Percentiles rank a stretch among this genome's conserved stretches.
phyloP scores from a whole-genome alignment of 2,329 filamentous ascomycete genomes.

The Teratosphaeria zuluensis region DNA sequence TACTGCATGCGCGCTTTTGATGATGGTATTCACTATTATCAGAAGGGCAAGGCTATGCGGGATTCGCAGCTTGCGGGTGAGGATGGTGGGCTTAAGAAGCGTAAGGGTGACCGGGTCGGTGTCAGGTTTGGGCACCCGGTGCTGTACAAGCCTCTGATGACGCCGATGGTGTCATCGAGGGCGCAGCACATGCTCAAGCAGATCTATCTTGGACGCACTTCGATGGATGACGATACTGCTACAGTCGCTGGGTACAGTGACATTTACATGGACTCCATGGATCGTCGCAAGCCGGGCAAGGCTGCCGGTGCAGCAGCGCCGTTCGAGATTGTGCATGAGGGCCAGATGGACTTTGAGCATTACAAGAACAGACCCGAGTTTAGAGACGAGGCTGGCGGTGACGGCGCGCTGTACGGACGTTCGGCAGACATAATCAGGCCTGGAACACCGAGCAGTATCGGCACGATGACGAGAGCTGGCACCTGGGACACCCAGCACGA shows the following conservation, averaged over 20 bases:
- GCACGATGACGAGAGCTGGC: slow-evolving; percentile 21
- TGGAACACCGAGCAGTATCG: slow-evolving; percentile 49
- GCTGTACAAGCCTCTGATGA: slow-evolving; percentile 78
- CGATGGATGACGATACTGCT: slow-evolving; percentile 54
- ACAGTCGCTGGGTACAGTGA: slow-evolving; percentile 67
- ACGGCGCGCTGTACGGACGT: slow-evolving; percentile 48
- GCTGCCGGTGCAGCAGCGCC: slow-evolving; percentile 40
- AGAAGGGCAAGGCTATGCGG: slow-evolving; percentile 49
- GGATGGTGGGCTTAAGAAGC: slow-evolving; percentile 27
- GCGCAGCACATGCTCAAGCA: slow-evolving; percentile 78
- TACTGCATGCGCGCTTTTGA: slow-evolving; percentile 74
- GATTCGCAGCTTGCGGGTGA: slow-evolving; percentile 19
- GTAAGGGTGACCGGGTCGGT: slow-evolving; percentile 56
- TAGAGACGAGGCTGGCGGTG: slow-evolving; percentile 71
- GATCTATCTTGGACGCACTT: slow-evolving; percentile 66
- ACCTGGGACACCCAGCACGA: slow-evolving; percentile 19
- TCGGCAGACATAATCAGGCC: slow-evolving; percentile 51
- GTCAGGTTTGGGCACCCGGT: slow-evolving; percentile 83
- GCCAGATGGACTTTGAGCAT: slow-evolving; percentile 78
- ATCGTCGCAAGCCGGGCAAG: slow-evolving; percentile 48
- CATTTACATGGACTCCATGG: slow-evolving; percentile 76
- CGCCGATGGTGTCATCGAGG: slow-evolving; percentile 89
- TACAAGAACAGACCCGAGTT: slow-evolving; percentile 89
- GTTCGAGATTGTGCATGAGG: slow-evolving; percentile 84
- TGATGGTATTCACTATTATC: slow-evolving; percentile 69